These are phyloP conservation scores for Fomitopsis schrenkii DNA, from an alignment of 1,284 basidiomycete genomes.

Conservation along the genomic window DNA sequence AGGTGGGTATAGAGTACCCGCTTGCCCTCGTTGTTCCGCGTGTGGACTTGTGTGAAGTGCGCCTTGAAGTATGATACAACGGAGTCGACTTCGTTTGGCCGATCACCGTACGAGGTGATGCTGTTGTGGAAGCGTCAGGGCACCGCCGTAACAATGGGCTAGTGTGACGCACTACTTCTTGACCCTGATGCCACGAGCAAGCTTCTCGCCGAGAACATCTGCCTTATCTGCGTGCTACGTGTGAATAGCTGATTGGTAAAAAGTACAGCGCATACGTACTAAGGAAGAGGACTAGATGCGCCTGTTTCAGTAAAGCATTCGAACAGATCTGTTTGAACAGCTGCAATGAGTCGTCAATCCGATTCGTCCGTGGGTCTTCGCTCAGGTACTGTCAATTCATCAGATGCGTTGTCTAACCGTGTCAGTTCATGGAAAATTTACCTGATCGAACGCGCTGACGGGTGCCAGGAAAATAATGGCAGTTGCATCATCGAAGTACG, in stretches of 20 bases:
- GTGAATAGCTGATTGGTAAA: not conserved
- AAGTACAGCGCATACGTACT: conserved; percentile 41
- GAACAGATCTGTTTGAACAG: conserved; percentile 80
- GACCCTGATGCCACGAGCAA: conserved; percentile 61
- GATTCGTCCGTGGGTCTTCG: conserved; percentile 76
- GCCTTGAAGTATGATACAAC: conserved; percentile 80
- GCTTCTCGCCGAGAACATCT: conserved; percentile 67
- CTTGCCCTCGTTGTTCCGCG: conserved; percentile 72
- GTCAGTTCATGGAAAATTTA: conserved; percentile 18
- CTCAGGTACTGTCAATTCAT: conserved; percentile 62
- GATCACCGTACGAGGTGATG: conserved; percentile 78
- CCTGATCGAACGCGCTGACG: conserved; percentile 85
- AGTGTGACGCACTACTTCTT: conserved; percentile 65
- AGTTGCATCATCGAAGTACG: conserved; percentile 81
- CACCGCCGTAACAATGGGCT: not conserved
- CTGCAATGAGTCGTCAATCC: conserved; percentile 81
- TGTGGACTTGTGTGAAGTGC: conserved; percentile 78
- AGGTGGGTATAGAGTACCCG: conserved; percentile 77
- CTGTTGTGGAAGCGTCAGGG: conserved; percentile 31
- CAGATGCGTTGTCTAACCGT: not conserved
- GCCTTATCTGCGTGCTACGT: conserved; percentile 55
- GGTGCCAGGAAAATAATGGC: conserved; percentile 85
- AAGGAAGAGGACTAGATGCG: conserved; percentile 75
- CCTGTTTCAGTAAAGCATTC: conserved; percentile 71
- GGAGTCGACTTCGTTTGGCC: conserved; percentile 73